Evolutionary conservation across 169 alveolate species (phyloP), one percentile per base, ranked within the genome.

Genomic region (Plasmodium yoelii): DNA sequence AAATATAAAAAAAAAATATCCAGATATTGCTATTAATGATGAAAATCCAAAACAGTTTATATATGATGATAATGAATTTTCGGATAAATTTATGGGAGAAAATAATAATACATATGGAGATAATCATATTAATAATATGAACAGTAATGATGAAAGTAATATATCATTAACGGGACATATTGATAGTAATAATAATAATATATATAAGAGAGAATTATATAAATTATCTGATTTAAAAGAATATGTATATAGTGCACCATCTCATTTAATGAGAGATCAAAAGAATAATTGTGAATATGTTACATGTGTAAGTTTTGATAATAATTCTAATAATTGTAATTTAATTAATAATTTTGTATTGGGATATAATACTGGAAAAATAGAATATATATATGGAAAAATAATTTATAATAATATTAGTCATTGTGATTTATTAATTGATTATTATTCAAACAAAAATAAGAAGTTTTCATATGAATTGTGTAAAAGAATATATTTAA

Each of bases 381-480:
- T 80, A 24, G 90, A 80, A 80, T 80, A 80, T 69, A 80, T 80
- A 10, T 80, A 80, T 55, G 90, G 90, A 9, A 80, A 80, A 8
- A 80, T 80, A 10, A n/a, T 80, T 13, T 80, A 80, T 24, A 80
- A 80, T 55, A 80, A 80, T 80, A 80, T 80, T 51, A 80, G 90
- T 22, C 90, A 80, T 53, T 80, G 90, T 34, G 90, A 80, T 80
- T 80, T 80, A 70, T 80, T 80, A 47, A 80, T 80, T 65, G 90
- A 80, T 80, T 80, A 80, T 65, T 80, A 80, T 55, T 80, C 90
- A n/a, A 80, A 65, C 19, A 80, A 67, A 53, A 80, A 80, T 80
- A 80, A 46, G 22, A 80, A 80, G 67, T 80, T 65, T 80, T 80
- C 90, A 1, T 80, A 80, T 60, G 90, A 80, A 80, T 46, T 80